phyloP scores from a whole-genome alignment of 306 rosid genomes.

The Neltuma alba region DNA sequence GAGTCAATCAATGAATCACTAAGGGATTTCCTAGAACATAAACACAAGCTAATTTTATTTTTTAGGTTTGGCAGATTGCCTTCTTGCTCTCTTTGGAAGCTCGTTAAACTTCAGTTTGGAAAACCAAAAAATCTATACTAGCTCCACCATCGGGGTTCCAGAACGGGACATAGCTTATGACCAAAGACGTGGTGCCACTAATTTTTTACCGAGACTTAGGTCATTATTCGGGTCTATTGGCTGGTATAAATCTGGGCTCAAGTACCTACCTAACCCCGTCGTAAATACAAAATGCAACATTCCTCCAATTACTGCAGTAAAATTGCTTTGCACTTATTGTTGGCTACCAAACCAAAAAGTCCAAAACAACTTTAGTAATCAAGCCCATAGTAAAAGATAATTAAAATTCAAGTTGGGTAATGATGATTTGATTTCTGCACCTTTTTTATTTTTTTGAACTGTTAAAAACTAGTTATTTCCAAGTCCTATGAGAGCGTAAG shows the following conservation, averaged over 20 bases:
- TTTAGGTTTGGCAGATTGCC: not conserved
- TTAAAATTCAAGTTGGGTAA: not conserved
- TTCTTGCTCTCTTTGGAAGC: not conserved
- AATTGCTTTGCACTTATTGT: not conserved
- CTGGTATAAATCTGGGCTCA: constrained; percentile 26
- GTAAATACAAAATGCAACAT: not conserved
- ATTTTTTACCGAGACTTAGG: not conserved
- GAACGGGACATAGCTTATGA: too few species aligned
- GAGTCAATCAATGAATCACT: not conserved
- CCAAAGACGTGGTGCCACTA: not conserved
- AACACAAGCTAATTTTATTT: not conserved
- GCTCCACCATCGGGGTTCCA: not conserved
- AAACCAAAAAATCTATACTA: not conserved
- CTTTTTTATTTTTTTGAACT: not conserved
- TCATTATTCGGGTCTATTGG: not conserved
- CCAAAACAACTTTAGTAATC: not conserved
- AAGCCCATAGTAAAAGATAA: not conserved
- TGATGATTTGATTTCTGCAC: not conserved
- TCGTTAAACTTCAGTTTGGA: not conserved
- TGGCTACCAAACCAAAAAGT: not conserved
- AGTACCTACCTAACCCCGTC: not conserved
- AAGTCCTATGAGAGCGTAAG: not conserved
- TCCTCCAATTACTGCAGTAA: not conserved
- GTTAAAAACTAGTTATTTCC: not conserved
- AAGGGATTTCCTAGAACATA: not conserved